Conservation (phyloP, 2,329 filamentous ascomycete species). For the Colletotrichum phormii region DNA sequence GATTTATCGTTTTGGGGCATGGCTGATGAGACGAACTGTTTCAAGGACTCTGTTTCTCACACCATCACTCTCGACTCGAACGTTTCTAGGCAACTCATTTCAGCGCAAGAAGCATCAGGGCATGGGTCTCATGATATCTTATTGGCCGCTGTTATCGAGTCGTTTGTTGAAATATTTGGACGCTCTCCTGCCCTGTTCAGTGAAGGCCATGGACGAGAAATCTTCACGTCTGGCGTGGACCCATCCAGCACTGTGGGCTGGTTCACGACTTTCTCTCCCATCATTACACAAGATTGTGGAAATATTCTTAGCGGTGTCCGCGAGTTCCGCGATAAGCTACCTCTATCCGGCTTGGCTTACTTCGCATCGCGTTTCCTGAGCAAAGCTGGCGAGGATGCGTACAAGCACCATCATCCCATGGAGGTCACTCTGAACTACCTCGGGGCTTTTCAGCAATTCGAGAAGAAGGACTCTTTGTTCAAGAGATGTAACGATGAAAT, state of each 20-base stretch:
- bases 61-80: conserved; percentile 38
- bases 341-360: conserved; percentile 11
- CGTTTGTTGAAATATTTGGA: conserved; percentile 50
- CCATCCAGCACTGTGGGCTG: conserved; percentile 56
- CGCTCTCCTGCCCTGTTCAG: conserved; percentile 50
- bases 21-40: conserved; percentile 36
- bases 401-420: conserved; percentile 37
- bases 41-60: conserved; percentile 41
- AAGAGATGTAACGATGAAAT: conserved; percentile 28
- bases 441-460: conserved; percentile 45
- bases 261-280: conserved; percentile 57
- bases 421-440: conserved; percentile 45
- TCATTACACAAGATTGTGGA: conserved; percentile 30
- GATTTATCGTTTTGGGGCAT: conserved; percentile 44
- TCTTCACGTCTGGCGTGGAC: conserved; percentile 47
- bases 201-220: conserved; percentile 56
- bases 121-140: conserved; percentile 53
- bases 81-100: conserved; percentile 43
- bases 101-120: conserved; percentile 43
- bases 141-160: conserved; percentile 46
- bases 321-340: not conserved
- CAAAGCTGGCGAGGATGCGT: not conserved
- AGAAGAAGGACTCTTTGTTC: conserved; percentile 42
- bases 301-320: not conserved
- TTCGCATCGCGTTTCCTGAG: conserved; percentile 26